Evolutionary conservation across 768 basidiomycete genomes (phyloP), one percentile per base, ranked within the genome.

Genomic region (Hygrophorus pudorinus): DNA sequence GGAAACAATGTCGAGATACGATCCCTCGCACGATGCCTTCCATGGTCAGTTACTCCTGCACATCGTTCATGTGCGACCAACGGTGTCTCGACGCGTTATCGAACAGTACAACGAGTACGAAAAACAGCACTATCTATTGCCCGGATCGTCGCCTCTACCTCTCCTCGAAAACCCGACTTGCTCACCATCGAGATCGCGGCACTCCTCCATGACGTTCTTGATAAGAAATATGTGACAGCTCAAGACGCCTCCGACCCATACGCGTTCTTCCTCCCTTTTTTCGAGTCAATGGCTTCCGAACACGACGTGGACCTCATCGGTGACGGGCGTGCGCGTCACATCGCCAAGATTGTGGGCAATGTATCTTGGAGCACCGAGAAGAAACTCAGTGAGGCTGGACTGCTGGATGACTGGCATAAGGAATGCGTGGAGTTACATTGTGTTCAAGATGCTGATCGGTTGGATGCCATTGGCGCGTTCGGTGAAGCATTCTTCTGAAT

Each of bases 281-380:
- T 85, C 57, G 50, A 65, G 43, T 61, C 59, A 3, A 62, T 73
- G 55, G 66, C 66, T 4, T 53, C 53, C 2, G 56, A 64, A 39
- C 61, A 68, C 42, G 70, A 67, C 3, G 45, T 81, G 17, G 76
- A 85, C 54, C 64, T 85, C 21, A 62, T 85, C 35, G 51, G 59
- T 11, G 77, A 84, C 44, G 78, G 79, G 2, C 72, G 81, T 20
- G 82, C 78, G 20, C 64, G 61, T 34, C 51, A 65, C 16, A 68
- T 87, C 38, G 64, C 74, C 18, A 65, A 61, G 51, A 76, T 93
- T 47, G 67, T 92, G 21, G 80, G 87, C 27, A 82, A 80, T 49
- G 81, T 91, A 3, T 89, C 85, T 0, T 93, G 87, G 85, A 81
- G 75, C 34, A 90, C 81, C 2, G 91, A 93, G 61, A 82, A 79